Base-by-base conservation (phyloP, 148 eudicot species). In the Rhododendron griersonianum region DNA sequence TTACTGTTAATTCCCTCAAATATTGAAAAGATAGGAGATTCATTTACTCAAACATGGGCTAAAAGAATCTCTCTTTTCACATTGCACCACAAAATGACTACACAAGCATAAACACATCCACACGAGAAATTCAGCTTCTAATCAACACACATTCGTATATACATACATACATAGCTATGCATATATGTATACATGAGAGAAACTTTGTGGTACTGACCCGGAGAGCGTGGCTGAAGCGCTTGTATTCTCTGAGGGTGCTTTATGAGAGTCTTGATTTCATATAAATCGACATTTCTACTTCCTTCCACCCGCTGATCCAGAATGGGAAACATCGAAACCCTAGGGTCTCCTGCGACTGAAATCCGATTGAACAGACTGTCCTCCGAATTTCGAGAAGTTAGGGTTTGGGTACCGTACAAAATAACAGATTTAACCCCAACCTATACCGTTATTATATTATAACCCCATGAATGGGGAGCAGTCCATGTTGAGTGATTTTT, bases 171-270 rank as follows among this genome's bases (percentile, higher is more conserved):
- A 33, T 33, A 33, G 33, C 33, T 33, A 33, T 33, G 0, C 33
- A 33, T 33, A 23, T 63, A 8, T 7, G 67, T 23, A 33, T 28
- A 67, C 73, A 67, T 2, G 73, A 25, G 25, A 8, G 33, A 25
- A 67, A 67, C 33, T 25, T 25, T 3, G 28, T 25, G 13, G 80
- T 37, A 35, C 59, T n/a, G 67, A 90, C 92, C 89, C 89, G 87
- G n/a, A 90, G 92, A 81, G 92, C 90, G 63, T 90, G 92, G 7
- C 80, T 53, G 83, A 85, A 89, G 47, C 92, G 89, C 13, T 23
- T 84, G 89, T 82, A 90, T 3, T 79, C 76, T 8, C 86, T 78
- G 50, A 90, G 1, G 89, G 61, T 81, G 85, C 83, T 41, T 87
- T 82, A 89, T 83, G 44, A 87, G 78, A 55, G 63, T 28, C 10